Base-by-base conservation (phyloP, 345 rosid genomes). In the Raphanus sativus region DNA sequence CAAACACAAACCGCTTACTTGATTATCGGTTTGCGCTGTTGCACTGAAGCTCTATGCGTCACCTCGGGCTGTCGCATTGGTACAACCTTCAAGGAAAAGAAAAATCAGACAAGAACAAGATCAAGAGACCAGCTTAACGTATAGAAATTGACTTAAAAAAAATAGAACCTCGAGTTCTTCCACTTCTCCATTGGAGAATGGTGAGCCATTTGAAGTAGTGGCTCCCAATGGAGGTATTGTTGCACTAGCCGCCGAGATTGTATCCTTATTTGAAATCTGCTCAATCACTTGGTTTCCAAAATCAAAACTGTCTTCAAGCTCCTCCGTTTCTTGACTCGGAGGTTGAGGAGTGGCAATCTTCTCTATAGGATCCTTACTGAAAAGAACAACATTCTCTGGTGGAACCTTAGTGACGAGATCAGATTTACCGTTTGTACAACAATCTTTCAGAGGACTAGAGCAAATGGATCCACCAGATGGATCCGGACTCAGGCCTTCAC, bases 141-240 rank as follows among this genome's bases (percentile, higher is more conserved):
- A 45, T 54, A 9, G 25, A 32, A 50, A 70, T 17, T 54, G 70
- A 74, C 24, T 16, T 34, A 4, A 3, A 62, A 21, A 21, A 21
- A 29, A 6, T 34, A 42, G 42, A 71, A 94, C 99, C 99, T 95
- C 99, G 9, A 92, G 97, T 87, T 95, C 99, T 82, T 89, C 98
- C 42, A 88, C 67, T 74, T 75, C 73, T n/a, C 79, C 83, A 54
- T 69, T 73, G 16, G 83, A 40, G 65, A 38, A 75, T 17, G 75
- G 52, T 67, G 82, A 71, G 83, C 80, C 69, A 71, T 78, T 74
- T 2, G 84, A 78, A 78, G 81, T 65, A 79, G 77, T 77, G 56
- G 76, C 81, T 65, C 81, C 80, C 45, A 75, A 42, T 36, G 88
- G 70, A 3, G 63, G 32, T 70, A 63, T 71, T 24, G 83, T 34